These are phyloP conservation scores for Porodaedalea pini DNA, from an alignment of 1,284 basidiomycete genomes.

Conservation along the genomic window DNA sequence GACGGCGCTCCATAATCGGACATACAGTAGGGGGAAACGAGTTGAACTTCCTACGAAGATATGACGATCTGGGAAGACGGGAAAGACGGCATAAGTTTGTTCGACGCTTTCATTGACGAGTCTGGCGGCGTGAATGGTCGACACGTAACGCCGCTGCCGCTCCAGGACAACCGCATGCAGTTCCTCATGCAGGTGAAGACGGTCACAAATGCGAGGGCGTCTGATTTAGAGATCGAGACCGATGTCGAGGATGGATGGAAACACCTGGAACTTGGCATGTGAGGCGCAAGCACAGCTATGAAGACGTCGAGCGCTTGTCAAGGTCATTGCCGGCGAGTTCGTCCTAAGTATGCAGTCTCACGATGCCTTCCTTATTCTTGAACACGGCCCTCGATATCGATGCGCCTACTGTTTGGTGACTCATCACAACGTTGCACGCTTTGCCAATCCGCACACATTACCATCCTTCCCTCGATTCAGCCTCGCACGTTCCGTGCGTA, in stretches of 20 bases:
- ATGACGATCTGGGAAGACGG: too few species aligned
- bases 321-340: slow-evolving; percentile 69
- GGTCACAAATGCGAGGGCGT: slow-evolving; percentile 6
- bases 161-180: slow-evolving; percentile 16
- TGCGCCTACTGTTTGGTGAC: slow-evolving; percentile 61
- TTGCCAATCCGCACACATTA: slow-evolving; percentile 81
- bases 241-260: slow-evolving; percentile 40
- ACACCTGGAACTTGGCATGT: slow-evolving; percentile 20
- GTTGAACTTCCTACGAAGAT: too few species aligned
- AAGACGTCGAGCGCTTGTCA: slow-evolving; percentile 71
- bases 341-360: slow-evolving; percentile 66
- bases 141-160: slow-evolving; percentile 33
- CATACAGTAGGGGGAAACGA: too few species aligned
- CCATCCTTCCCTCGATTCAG: slow-evolving; percentile 87
- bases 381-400: slow-evolving; percentile 82
- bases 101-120: slow-evolving; percentile 46
- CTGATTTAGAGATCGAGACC: slow-evolving; percentile 15
- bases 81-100: too few species aligned
- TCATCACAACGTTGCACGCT: slow-evolving; percentile 76
- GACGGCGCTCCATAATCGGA: too few species aligned
- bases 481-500: slow-evolving; percentile 65
- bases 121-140: slow-evolving; percentile 59
- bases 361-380: slow-evolving; percentile 87
- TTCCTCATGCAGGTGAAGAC: not conserved
- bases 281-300: slow-evolving; percentile 66